Evolutionary conservation across 2,329 filamentous ascomycete genomes (phyloP).

Genomic region (Fusarium sororula): DNA sequence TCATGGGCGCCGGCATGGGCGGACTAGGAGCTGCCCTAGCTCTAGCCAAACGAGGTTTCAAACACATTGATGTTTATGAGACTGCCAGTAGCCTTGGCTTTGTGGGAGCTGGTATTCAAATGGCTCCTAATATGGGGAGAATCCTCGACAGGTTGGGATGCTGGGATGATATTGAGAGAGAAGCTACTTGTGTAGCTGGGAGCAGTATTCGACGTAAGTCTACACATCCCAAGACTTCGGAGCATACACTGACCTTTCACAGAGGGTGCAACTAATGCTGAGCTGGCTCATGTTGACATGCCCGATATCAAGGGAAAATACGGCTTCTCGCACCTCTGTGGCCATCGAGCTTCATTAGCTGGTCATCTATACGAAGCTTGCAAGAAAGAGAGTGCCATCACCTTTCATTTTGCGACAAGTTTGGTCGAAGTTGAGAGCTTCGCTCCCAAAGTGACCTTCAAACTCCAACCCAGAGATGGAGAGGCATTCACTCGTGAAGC

Average conservation of each 20-base stretch:
- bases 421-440: slow-evolving; percentile 39
- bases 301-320: slow-evolving; percentile 74
- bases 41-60: slow-evolving; percentile 44
- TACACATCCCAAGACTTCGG: not conserved
- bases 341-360: slow-evolving; percentile 78
- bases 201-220: slow-evolving; percentile 44
- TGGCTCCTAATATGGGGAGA: slow-evolving; percentile 83
- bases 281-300: slow-evolving; percentile 77
- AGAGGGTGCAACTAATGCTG: slow-evolving; percentile 75
- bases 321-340: slow-evolving; percentile 80
- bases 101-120: slow-evolving; percentile 85
- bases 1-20: slow-evolving; percentile 49
- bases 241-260: not conserved
- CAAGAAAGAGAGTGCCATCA: slow-evolving; percentile 68
- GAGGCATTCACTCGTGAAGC: slow-evolving; percentile 42
- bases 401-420: slow-evolving; percentile 67
- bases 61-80: slow-evolving; percentile 42
- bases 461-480: slow-evolving; percentile 30
- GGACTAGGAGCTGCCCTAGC: slow-evolving; percentile 53
- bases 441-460: slow-evolving; percentile 34
- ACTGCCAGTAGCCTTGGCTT: slow-evolving; percentile 37
- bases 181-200: slow-evolving; percentile 39
- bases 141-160: slow-evolving; percentile 78
- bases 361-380: slow-evolving; percentile 76
- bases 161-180: slow-evolving; percentile 69